These are phyloP conservation scores for Penicillium cosmopolitanum DNA, from an alignment of 495 filamentous ascomycete species.

Conservation along the genomic window DNA sequence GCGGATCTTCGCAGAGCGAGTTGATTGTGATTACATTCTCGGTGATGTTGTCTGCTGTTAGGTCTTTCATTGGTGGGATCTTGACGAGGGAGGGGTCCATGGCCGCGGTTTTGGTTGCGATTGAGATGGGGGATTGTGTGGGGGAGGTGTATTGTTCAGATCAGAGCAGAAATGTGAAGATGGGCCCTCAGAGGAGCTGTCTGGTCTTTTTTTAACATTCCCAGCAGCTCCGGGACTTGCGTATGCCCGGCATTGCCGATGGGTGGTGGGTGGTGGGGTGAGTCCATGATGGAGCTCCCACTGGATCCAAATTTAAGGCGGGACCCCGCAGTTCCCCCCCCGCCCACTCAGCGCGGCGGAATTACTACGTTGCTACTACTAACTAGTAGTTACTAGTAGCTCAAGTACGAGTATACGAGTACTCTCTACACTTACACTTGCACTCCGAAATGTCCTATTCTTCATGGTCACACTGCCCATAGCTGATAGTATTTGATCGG, in stretches of 20 bases:
- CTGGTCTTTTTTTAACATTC: not conserved
- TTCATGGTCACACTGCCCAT: not conserved
- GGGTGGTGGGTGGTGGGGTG: not conserved
- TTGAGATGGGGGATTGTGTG: not conserved
- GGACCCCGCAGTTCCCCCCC: constrained; percentile 18
- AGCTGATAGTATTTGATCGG: not conserved
- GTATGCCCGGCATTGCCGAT: not conserved
- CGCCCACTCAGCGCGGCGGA: constrained; percentile 18
- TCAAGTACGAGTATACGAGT: not conserved
- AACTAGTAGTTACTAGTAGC: too few relatives aligned
- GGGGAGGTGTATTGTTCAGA: too few relatives aligned
- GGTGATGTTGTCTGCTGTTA: constrained; percentile 84
- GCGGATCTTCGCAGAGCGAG: constrained; percentile 65
- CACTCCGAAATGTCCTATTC: too few relatives aligned
- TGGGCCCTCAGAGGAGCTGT: not conserved
- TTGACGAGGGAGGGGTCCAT: constrained; percentile 59
- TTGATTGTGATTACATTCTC: constrained; percentile 75
- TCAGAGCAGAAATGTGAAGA: too few relatives aligned
- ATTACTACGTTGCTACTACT: constrained; percentile 12
- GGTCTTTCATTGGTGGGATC: constrained; percentile 67
- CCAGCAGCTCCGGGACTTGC: not conserved
- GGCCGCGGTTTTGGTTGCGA: constrained; percentile 2
- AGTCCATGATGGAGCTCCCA: constrained; percentile 1
- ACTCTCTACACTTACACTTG: not conserved
- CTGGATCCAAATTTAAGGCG: not conserved